phyloP scores from a whole-genome alignment of 1,284 basidiomycete species.

The Pseudozyma hubeiensis region DNA sequence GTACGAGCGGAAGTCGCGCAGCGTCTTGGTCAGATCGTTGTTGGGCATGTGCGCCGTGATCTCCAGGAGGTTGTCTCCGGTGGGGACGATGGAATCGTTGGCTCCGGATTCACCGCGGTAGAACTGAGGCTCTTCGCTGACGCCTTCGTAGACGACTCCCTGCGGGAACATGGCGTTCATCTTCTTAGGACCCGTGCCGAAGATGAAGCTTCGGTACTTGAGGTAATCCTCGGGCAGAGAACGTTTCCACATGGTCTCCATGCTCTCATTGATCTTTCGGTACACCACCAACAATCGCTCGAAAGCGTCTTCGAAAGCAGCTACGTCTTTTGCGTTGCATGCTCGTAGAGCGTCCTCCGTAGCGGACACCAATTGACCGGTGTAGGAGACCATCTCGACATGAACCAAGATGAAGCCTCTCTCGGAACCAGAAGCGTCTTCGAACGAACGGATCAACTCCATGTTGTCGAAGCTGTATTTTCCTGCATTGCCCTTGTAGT shows the following conservation, averaged over 20 bases:
- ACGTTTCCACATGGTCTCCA: constrained; percentile 67
- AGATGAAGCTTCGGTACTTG: constrained; percentile 66
- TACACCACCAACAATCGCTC: constrained; percentile 46
- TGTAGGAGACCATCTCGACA: constrained; percentile 63
- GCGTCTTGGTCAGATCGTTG: constrained; percentile 62
- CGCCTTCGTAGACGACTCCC: constrained; percentile 64
- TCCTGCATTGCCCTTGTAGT: constrained; percentile 46
- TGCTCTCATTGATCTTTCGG: constrained; percentile 59
- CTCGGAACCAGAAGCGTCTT: constrained; percentile 59
- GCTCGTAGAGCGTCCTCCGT: constrained; percentile 59
- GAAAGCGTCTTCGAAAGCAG: constrained; percentile 52
- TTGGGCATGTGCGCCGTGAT: constrained; percentile 62
- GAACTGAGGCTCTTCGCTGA: constrained; percentile 38
- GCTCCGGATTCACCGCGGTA: constrained; percentile 62
- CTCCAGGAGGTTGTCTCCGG: constrained; percentile 64
- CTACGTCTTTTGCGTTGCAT: constrained; percentile 33
- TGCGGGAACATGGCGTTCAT: constrained; percentile 65
- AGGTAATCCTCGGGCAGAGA: constrained; percentile 58
- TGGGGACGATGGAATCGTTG: constrained; percentile 61
- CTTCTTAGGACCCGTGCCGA: constrained; percentile 63
- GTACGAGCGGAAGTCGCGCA: constrained; percentile 65
- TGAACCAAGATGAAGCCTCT: constrained; percentile 63
- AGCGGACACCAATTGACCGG: constrained; percentile 52
- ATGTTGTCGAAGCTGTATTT: constrained; percentile 62
- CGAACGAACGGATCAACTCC: constrained; percentile 61